Conservation (phyloP, 202 grass and related monocot genomes). For the Schoenoplectus triqueter region DNA sequence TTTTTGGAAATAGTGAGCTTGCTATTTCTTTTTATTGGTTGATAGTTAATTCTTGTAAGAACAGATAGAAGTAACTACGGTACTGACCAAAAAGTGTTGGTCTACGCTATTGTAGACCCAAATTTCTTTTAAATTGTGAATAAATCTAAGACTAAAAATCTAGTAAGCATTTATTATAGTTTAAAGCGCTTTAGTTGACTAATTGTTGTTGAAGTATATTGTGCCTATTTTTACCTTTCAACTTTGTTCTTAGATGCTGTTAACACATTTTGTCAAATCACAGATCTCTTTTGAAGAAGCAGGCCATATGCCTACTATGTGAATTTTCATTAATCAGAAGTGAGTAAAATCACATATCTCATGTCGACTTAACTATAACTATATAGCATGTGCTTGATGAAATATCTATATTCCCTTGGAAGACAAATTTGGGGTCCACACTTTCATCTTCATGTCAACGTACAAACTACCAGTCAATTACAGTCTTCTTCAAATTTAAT, state of each 20-base stretch:
- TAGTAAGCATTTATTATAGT: background rate
- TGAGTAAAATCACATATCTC: background rate
- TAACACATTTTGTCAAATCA: background rate
- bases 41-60: background rate
- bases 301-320: too few relatives aligned
- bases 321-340: too few relatives aligned
- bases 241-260: background rate
- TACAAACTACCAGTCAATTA: slow-evolving; percentile 18
- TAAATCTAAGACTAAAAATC: background rate
- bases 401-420: background rate
- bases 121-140: background rate
- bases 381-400: background rate
- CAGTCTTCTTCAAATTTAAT: slow-evolving; percentile 16
- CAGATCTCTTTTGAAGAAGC: too few relatives aligned
- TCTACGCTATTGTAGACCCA: background rate
- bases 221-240: background rate
- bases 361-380: background rate
- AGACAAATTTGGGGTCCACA: slow-evolving; percentile 22
- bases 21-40: background rate
- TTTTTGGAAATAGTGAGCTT: too few relatives aligned
- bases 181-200: background rate
- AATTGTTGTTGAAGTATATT: background rate
- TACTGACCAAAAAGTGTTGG: background rate
- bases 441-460: background rate
- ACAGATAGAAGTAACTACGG: background rate